phyloP scores from a whole-genome alignment of 208 protist species.

The Strigomonas culicis region DNA sequence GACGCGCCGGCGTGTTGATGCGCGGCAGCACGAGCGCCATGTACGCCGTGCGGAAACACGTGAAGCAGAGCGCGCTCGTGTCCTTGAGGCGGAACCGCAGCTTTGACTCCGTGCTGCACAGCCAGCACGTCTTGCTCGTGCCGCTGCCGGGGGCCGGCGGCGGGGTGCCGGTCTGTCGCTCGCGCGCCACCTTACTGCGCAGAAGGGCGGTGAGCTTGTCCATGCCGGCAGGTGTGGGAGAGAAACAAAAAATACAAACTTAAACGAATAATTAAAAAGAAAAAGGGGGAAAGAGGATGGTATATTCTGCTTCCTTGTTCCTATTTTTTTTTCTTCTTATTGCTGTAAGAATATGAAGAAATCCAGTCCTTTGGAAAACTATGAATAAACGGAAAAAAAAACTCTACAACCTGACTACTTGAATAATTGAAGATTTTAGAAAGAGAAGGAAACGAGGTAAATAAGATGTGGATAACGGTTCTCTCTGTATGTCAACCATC shows the following conservation, averaged over 20 bases:
- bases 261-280: constrained; percentile 14
- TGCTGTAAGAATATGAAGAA: not conserved
- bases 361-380: constrained; percentile 2
- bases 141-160: not conserved
- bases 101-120: constrained; percentile 33
- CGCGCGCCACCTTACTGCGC: constrained; percentile 31
- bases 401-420: not conserved
- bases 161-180: constrained; percentile 19
- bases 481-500: no score
- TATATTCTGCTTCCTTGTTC: constrained; percentile 5
- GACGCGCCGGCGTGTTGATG: constrained; percentile 45
- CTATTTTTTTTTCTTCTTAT: constrained; percentile 8
- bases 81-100: constrained; percentile 40
- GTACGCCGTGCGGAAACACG: constrained; percentile 61
- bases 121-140: constrained; percentile 40
- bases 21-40: constrained; percentile 40
- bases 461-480: not conserved
- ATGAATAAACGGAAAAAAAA: constrained; percentile 12
- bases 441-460: not conserved
- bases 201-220: constrained; percentile 26
- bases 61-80: constrained; percentile 54
- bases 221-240: constrained; percentile 16
- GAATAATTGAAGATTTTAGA: not conserved
- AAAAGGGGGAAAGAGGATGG: constrained; percentile 10
- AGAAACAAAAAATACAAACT: constrained; percentile 18